A percentile compares a stretch with the other conserved stretches of the same genome.
phyloP scores from a whole-genome alignment of 306 rosid species.

The Cucumis melo region DNA sequence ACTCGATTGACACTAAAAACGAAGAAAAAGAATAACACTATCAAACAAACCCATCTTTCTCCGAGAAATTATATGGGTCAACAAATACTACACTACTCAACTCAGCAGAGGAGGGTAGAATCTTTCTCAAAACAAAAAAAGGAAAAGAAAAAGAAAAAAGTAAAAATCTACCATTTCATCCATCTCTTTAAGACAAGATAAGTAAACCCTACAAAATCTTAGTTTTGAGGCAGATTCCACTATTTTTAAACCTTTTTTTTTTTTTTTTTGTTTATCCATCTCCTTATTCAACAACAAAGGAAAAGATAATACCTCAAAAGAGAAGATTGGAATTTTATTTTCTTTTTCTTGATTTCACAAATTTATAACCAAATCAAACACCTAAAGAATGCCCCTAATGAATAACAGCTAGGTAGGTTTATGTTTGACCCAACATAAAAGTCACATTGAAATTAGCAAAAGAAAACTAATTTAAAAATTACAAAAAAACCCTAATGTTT shows the following conservation, averaged over 20 bases:
- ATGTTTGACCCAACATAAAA: not conserved
- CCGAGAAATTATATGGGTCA: not conserved
- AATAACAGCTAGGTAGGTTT: not conserved
- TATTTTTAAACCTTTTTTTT: not conserved
- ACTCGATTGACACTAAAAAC: too few species aligned
- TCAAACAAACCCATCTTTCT: not conserved
- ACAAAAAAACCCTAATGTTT: not conserved
- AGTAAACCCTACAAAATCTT: not conserved
- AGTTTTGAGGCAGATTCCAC: not conserved
- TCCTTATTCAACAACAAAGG: not conserved
- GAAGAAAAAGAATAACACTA: not conserved
- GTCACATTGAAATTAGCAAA: not conserved
- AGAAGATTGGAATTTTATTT: not conserved
- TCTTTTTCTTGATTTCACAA: not conserved
- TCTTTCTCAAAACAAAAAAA: not conserved
- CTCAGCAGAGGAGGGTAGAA: not conserved
- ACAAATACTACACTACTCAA: not conserved
- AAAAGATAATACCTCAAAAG: not conserved
- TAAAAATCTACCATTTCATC: not conserved
- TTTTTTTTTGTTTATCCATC: too few species aligned
- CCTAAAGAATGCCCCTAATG: not conserved
- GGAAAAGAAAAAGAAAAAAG: not conserved
- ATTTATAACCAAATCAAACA: too few species aligned
- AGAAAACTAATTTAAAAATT: not conserved
- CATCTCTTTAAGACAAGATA: not conserved